phyloP scores from a whole-genome alignment of 306 rosid species.

The Luffa acutangula region DNA sequence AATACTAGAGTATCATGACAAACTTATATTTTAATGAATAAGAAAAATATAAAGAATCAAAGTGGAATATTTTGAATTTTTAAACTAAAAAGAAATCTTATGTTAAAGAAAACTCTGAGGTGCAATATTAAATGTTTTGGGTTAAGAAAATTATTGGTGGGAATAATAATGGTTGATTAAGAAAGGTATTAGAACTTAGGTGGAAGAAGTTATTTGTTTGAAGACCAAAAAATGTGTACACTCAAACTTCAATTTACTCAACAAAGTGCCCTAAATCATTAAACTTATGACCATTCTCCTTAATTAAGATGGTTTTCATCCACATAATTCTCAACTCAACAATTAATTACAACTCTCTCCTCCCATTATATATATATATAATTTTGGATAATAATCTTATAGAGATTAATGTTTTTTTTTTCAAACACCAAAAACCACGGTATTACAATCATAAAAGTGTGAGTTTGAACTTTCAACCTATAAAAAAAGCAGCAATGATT shows the following conservation, averaged over 20 bases:
- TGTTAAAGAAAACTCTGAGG: not conserved
- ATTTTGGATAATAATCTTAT: not conserved
- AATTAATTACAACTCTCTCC: not conserved
- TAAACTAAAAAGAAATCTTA: not conserved
- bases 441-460: too few relatives aligned
- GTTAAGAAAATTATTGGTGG: not conserved
- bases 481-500: too few relatives aligned
- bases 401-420: not conserved
- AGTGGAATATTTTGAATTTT: not conserved
- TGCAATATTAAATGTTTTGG: not conserved
- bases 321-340: not conserved
- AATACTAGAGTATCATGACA: not conserved
- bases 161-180: constrained; percentile 1
- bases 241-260: not conserved
- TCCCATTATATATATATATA: not conserved
- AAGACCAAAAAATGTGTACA: not conserved
- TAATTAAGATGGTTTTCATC: not conserved
- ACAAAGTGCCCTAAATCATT: not conserved
- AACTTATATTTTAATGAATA: not conserved
- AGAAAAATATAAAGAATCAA: not conserved
- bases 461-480: too few relatives aligned
- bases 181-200: not conserved
- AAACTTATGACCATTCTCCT: not conserved
- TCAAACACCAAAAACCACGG: too few relatives aligned
- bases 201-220: constrained; percentile 1